These are phyloP conservation scores for Cryptococcus sp. DNA, from an alignment of 1,284 basidiomycete genomes.

Conservation along the genomic window DNA sequence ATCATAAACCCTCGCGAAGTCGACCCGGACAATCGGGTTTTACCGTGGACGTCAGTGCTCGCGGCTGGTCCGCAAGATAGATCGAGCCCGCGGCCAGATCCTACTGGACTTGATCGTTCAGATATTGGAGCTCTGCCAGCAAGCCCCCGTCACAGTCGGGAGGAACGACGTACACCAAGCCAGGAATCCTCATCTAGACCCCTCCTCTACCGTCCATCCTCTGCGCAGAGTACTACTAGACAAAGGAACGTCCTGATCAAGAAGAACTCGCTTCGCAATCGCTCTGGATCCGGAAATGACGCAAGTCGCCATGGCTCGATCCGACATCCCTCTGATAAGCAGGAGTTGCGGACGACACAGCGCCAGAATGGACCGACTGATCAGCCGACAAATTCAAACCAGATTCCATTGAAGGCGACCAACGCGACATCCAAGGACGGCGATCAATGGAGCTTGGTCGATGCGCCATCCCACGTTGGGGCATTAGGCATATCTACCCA, in stretches of 20 bases:
- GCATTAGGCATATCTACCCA: not conserved
- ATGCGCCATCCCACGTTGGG: slow-evolving; percentile 2
- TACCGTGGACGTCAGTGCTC: slow-evolving; percentile 20
- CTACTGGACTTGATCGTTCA: not conserved
- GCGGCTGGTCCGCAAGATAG: not conserved
- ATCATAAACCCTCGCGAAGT: not conserved
- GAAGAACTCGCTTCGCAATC: slow-evolving; percentile 23
- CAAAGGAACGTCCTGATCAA: slow-evolving; percentile 32
- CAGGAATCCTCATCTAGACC: slow-evolving; percentile 14
- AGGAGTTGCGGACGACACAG: not conserved
- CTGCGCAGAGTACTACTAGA: slow-evolving; percentile 13
- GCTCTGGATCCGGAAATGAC: slow-evolving; percentile 8
- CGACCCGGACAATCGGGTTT: slow-evolving; percentile 7
- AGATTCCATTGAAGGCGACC: no score
- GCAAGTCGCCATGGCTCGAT: not conserved
- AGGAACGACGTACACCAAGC: slow-evolving; percentile 5
- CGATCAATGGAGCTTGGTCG: slow-evolving; percentile 4
- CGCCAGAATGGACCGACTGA: not conserved
- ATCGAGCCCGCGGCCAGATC: not conserved
- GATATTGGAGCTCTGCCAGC: not conserved
- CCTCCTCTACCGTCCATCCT: slow-evolving; percentile 5
- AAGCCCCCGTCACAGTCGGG: not conserved
- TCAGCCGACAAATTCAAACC: not conserved
- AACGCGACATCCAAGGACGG: not conserved
- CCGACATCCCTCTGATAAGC: not conserved